Evolutionary conservation across 2,329 filamentous ascomycete species (phyloP).

Genomic region (Stagonosporopsis tanaceti): DNA sequence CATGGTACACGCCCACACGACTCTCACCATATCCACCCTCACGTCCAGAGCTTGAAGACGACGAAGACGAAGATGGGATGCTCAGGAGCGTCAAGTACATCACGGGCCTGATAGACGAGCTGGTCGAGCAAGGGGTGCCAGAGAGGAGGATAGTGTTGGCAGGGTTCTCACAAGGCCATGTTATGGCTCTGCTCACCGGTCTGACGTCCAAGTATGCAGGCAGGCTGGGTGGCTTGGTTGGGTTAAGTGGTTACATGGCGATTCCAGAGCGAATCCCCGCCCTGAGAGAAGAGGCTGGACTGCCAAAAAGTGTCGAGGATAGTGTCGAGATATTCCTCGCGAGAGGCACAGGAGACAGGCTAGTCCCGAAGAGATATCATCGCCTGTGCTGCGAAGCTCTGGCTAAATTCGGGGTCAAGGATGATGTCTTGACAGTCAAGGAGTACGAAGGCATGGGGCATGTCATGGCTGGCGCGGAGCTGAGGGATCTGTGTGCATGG

Average conservation of each 20-base stretch:
- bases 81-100: slow-evolving; percentile 51
- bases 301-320: slow-evolving; percentile 45
- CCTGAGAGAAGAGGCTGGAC: slow-evolving; percentile 48
- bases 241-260: slow-evolving; percentile 59
- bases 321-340: slow-evolving; percentile 56
- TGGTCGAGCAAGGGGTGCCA: slow-evolving; percentile 52
- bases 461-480: slow-evolving; percentile 51
- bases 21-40: slow-evolving; percentile 52
- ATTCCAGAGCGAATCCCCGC: slow-evolving; percentile 50
- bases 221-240: slow-evolving; percentile 52
- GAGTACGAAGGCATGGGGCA: slow-evolving; percentile 61
- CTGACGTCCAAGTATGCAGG: slow-evolving; percentile 53
- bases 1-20: slow-evolving; percentile 56
- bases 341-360: slow-evolving; percentile 56
- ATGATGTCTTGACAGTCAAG: slow-evolving; percentile 51
- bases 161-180: slow-evolving; percentile 60
- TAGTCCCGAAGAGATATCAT: slow-evolving; percentile 57
- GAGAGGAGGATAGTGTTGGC: slow-evolving; percentile 56
- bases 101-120: slow-evolving; percentile 53
- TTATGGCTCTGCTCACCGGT: slow-evolving; percentile 55
- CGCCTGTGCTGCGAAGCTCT: slow-evolving; percentile 54
- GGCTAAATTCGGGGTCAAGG: slow-evolving; percentile 49
- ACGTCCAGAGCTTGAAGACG: slow-evolving; percentile 54
- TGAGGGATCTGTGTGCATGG: slow-evolving; percentile 57
- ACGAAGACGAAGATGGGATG: slow-evolving; percentile 58